Evolutionary conservation across 169 alveolate genomes (phyloP).

Genomic region (Plasmodium vivax): DNA sequence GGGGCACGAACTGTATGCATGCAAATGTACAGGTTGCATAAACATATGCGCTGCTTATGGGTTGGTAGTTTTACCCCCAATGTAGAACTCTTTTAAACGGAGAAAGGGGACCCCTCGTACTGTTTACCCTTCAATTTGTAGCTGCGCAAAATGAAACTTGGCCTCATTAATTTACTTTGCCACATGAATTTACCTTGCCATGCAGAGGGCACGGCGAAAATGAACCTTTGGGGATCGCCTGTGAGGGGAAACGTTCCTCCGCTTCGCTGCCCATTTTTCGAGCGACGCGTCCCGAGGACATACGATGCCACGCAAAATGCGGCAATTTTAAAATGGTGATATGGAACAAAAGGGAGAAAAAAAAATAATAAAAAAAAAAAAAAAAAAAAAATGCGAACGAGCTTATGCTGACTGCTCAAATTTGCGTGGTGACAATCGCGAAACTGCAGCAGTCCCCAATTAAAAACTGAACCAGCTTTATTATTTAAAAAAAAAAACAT

Average conservation of each 20-base stretch:
- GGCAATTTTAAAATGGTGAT: neutral
- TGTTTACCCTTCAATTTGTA: neutral
- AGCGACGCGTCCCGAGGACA: neutral
- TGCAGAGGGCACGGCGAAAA: neutral
- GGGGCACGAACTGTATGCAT: neutral
- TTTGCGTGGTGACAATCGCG: neutral
- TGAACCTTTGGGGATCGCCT: neutral
- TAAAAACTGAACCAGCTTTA: neutral
- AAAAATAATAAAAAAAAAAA: neutral
- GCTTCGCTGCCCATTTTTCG: neutral
- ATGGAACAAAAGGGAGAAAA: neutral
- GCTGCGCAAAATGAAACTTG: neutral
- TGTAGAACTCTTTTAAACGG: neutral
- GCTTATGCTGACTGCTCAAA: neutral
- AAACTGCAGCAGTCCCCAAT: neutral
- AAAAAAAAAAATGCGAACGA: neutral
- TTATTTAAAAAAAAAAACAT: neutral
- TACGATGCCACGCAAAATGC: neutral
- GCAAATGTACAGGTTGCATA: neutral
- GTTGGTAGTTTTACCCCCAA: neutral
- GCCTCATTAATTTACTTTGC: neutral
- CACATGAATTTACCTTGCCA: neutral
- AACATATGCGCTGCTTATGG: neutral
- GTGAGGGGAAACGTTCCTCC: neutral
- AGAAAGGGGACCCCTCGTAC: neutral